Evolutionary conservation across 306 rosid species (phyloP), one percentile per base, ranked within the genome.

Genomic region (Amphicarpaea edgeworthii): DNA sequence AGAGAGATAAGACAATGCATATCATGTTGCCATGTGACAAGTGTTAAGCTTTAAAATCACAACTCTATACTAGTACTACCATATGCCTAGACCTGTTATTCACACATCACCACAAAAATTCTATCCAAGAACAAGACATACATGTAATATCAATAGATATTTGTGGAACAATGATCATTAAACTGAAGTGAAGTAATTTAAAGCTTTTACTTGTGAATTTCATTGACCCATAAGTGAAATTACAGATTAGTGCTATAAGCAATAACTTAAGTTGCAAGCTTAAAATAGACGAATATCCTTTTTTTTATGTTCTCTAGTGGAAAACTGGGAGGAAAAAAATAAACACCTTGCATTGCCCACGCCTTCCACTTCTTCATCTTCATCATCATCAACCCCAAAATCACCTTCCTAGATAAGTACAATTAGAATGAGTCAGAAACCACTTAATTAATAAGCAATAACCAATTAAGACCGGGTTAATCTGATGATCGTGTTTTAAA

Each of bases 271-370:
- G 34, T 41, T 50, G 63, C 80, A 78, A 46, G 32, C 63, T 71
- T 61, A 37, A 69, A 70, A 60, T 12, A 19, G 68, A 62, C 57
- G 43, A 59, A 49, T 43, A 60, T 41, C 23, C 11, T 24, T 26
- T 43, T 26, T 5, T 41, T 8, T 2, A 15, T 12, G 49, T 15
- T 41, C 32, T 9, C 3, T 43, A 58, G 37, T 47, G 7, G 30
- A 55, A 67, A 20, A 62, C 12, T 51, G 15, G 16, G 46, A 69
- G 46, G 30, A 76, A 23, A 70, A 74, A 58, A 62, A 55, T 17
- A 32, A 73, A 57, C 32, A 94, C 98, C 93, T 90, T 70, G 90
- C 86, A 59, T 55, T 82, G 70, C 37, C 88, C 77, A 82, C 51
- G 75, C 46, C 80, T 53, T 78, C 93, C 4, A 66, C 54, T 42